phyloP scores from a whole-genome alignment of 2,329 filamentous ascomycete species.

The Mycosphaerella arachidis region DNA sequence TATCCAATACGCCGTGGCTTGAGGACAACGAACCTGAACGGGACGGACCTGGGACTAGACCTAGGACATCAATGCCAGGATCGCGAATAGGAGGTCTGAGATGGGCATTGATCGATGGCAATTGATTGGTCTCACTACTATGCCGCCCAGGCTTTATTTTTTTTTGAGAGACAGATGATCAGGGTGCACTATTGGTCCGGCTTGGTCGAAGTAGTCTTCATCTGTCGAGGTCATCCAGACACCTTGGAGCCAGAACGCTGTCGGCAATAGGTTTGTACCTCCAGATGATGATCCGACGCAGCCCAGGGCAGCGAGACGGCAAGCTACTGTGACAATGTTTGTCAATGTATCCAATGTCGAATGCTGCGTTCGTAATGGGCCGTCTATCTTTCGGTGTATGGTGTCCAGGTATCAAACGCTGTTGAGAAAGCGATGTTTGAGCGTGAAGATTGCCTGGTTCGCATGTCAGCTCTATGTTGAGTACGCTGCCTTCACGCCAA shows the following conservation, averaged over 20 bases:
- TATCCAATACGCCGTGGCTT: not conserved
- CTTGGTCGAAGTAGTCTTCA: constrained; percentile 2
- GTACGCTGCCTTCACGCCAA: too few relatives aligned
- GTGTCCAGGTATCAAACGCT: not conserved
- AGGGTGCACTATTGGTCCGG: not conserved
- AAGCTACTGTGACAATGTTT: not conserved
- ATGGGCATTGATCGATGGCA: not conserved
- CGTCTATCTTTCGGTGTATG: not conserved
- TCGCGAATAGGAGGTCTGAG: not conserved
- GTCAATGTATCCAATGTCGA: not conserved
- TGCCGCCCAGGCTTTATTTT: not conserved
- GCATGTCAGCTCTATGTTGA: not conserved
- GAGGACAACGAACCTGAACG: not conserved
- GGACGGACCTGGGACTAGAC: not conserved
- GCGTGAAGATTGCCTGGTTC: not conserved
- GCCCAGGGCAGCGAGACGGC: not conserved
- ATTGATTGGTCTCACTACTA: not conserved
- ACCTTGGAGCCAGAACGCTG: not conserved
- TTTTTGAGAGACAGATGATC: not conserved
- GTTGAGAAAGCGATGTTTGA: not conserved
- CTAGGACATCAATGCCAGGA: not conserved
- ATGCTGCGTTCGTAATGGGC: not conserved
- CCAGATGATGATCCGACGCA: not conserved
- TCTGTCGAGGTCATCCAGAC: not conserved
- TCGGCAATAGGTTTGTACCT: not conserved